phyloP scores from a whole-genome alignment of 2,329 filamentous ascomycete species.

The Nothophoma quercina region DNA sequence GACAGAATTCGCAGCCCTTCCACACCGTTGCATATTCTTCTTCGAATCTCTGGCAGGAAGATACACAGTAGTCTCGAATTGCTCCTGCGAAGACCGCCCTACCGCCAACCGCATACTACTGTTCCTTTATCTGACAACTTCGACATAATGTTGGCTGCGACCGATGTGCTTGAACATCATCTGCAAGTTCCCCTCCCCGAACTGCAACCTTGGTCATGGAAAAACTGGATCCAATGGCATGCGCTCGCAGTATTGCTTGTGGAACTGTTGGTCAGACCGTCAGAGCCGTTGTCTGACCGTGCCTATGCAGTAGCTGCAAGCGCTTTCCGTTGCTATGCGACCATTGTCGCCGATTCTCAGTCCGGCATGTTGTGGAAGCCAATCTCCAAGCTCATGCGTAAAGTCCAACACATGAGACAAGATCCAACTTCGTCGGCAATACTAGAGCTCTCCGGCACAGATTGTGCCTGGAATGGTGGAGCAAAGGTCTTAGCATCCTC shows the following conservation, averaged over 20 bases:
- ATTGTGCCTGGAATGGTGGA: too few species aligned
- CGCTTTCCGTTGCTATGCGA: constrained; percentile 11
- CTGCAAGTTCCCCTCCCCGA: constrained; percentile 2
- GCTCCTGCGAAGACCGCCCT: constrained; percentile 15
- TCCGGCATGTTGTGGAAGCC: constrained; percentile 24
- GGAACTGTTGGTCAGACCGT: constrained; percentile 6
- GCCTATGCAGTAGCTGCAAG: constrained; percentile 6
- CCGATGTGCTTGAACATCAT: constrained; percentile 15
- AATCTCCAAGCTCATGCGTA: constrained; percentile 22
- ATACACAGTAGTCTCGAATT: constrained; percentile 9
- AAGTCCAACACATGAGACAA: constrained; percentile 4
- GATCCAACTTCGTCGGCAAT: not conserved
- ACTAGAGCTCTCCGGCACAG: too few species aligned
- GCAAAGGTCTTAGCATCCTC: too few species aligned
- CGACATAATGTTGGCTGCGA: constrained; percentile 7
- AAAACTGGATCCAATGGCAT: constrained; percentile 26
- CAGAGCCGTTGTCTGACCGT: not conserved
- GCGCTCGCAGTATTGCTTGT: constrained; percentile 23
- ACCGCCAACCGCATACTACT: constrained; percentile 3
- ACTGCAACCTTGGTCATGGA: constrained; percentile 21
- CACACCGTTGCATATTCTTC: not conserved
- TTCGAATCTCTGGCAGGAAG: constrained; percentile 3
- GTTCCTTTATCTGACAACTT: constrained; percentile 20
- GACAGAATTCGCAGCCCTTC: not conserved
- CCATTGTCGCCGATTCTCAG: constrained; percentile 17